Evolutionary conservation across 805 yeast species (phyloP).

Genomic region (Barnettozyma salicaria): DNA sequence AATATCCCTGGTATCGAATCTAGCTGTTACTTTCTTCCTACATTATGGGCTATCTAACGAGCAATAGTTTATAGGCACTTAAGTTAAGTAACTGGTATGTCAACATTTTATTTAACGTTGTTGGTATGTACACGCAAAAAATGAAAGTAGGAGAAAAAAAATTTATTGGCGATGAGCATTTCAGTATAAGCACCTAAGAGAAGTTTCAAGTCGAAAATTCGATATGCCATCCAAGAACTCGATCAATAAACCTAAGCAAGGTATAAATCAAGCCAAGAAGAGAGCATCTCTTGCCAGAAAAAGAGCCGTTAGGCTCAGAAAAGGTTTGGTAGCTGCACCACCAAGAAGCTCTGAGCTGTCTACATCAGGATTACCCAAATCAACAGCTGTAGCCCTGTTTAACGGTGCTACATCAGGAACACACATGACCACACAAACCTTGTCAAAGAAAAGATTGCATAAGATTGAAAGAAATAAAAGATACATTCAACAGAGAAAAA

Average conservation of each 20-base stretch:
- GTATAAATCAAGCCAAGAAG: constrained; percentile 45
- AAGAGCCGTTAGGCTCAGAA: constrained; percentile 46
- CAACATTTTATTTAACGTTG: no score
- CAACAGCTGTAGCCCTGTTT: constrained; percentile 38
- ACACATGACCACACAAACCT: constrained; percentile 46
- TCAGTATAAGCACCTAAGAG: no score
- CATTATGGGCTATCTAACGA: no score
- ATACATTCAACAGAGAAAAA: constrained; percentile 54
- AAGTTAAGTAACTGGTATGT: no score
- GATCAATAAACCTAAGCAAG: constrained; percentile 71
- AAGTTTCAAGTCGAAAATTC: no score
- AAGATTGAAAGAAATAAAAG: constrained; percentile 76
- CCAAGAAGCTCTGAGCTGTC: constrained; percentile 41
- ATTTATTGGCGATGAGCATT: no score
- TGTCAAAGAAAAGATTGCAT: constrained; percentile 72
- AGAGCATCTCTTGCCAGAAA: constrained; percentile 45
- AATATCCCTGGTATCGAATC: no score
- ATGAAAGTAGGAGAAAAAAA: no score
- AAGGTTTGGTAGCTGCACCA: constrained; percentile 35
- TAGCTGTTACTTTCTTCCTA: no score
- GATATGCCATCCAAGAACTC: constrained; percentile 84
- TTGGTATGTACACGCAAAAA: no score
- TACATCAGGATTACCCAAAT: constrained; percentile 35
- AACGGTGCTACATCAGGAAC: constrained; percentile 27
- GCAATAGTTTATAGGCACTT: no score